Evolutionary conservation across 805 yeast species (phyloP).

Genomic region (Hanseniaspora taiwanica): DNA sequence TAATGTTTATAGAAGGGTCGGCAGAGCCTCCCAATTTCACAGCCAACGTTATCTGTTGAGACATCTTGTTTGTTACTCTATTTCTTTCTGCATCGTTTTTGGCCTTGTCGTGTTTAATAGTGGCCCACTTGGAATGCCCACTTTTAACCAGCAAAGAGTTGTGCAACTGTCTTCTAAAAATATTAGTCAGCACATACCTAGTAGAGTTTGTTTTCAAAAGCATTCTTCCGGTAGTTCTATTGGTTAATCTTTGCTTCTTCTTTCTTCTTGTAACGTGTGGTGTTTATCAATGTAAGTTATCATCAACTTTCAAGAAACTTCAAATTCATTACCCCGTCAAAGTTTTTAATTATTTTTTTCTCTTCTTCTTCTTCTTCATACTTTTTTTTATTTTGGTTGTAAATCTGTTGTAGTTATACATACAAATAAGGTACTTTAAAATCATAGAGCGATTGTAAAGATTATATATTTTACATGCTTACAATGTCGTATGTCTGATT

Average conservation of each 20-base stretch:
- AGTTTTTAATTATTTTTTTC: not conserved
- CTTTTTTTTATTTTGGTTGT: not conserved
- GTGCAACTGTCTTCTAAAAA: not conserved
- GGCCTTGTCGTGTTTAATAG: slow-evolving; percentile 87
- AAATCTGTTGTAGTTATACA: no score
- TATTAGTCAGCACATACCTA: not conserved
- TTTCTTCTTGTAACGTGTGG: no score
- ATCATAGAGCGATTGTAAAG: no score
- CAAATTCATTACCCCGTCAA: no score
- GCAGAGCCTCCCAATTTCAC: slow-evolving; percentile 45
- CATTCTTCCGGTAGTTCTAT: no score
- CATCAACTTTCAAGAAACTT: no score
- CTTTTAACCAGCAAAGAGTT: slow-evolving; percentile 10
- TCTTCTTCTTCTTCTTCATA: not conserved
- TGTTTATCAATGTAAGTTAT: no score
- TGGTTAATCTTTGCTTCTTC: no score
- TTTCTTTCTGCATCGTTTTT: slow-evolving; percentile 76
- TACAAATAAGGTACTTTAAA: no score
- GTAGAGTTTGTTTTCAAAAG: not conserved
- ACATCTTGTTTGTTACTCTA: slow-evolving; percentile 52
- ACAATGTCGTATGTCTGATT: no score
- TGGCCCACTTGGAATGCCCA: slow-evolving; percentile 95
- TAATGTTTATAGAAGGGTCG: slow-evolving; percentile 47
- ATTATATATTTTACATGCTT: no score
- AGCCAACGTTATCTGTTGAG: slow-evolving; percentile 62